Evolutionary conservation across 257 asterid species (phyloP), one percentile per base, ranked within the genome.

Genomic region (Petunia axillaris): DNA sequence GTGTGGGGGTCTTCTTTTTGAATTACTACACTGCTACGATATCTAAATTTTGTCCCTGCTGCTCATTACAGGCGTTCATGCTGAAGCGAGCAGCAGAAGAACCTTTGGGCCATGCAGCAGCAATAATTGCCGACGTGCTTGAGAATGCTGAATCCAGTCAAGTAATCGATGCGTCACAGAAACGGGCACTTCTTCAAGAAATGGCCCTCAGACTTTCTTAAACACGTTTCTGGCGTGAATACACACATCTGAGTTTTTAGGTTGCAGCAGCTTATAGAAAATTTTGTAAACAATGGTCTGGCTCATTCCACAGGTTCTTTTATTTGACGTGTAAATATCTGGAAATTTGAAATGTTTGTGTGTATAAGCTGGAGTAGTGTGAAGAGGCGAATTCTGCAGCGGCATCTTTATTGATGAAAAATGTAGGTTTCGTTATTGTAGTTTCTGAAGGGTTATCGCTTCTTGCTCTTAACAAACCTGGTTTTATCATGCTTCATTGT

Each of bases 51-150:
- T 71, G 62, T 5, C 35, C 35, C 4, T 36, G 44, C 46, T 73
- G 25, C 13, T 73, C 41, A 67, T 35, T n/a, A 39, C 88, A 95
- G 99, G 99, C 97, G 13, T 95, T 95, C 84, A 93, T 93, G 99
- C 86, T 95, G 83, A 95, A 90, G 90, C 92, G 98, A 88, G 98
- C 99, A 66, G 94, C 97, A 75, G 99, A 93, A 84, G 98, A 95
- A 82, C 99, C 99, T 77, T 97, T 95, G 16, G 99, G 98, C 50
- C 99, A 95, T 76, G 99, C 99, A 41, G 93, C 99, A 77, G 96
- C 99, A 76, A 91, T 95, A 76, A 89, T 95, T 25, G 86, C 98
- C 1, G 97, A 95, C 80, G 98, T 95, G 46, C 95, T 95, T n/a
- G 99, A 95, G 87, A 95, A 89, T 80, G 99, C 99, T 0, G 98